A percentile compares a stretch with the other conserved stretches of the same genome.
phyloP scores from a whole-genome alignment of 805 yeast genomes.

The Yarrowia deformans region DNA sequence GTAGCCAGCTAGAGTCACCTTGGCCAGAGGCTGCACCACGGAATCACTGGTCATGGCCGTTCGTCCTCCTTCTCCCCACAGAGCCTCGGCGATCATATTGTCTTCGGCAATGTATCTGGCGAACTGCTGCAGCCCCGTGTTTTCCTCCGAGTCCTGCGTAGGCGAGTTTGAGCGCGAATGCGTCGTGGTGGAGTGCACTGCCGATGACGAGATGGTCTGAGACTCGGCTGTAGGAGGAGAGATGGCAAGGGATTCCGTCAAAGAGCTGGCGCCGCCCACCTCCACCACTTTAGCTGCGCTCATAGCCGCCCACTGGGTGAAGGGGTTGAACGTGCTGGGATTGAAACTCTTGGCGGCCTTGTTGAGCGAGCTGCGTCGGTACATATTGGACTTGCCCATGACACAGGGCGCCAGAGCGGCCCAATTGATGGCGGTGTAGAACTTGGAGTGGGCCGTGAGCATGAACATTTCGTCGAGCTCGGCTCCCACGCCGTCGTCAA shows the following conservation, averaged over 20 bases:
- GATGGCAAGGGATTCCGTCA: not conserved
- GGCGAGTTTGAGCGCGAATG: constrained; percentile 11
- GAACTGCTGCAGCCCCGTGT: constrained; percentile 67
- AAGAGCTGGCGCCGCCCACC: not conserved
- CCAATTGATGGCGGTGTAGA: constrained; percentile 79
- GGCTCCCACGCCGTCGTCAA: constrained; percentile 60
- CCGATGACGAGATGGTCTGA: constrained; percentile 30
- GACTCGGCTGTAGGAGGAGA: constrained; percentile 19
- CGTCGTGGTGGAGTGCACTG: constrained; percentile 8
- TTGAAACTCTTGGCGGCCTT: constrained; percentile 43
- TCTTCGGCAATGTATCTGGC: constrained; percentile 89
- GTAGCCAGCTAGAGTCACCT: constrained; percentile 60
- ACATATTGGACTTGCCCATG: constrained; percentile 86
- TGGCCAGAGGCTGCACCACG: constrained; percentile 73
- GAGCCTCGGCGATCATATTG: constrained; percentile 86
- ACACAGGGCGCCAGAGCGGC: constrained; percentile 85
- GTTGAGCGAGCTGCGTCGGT: constrained; percentile 66
- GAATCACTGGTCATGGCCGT: constrained; percentile 82
- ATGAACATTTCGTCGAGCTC: constrained; percentile 84
- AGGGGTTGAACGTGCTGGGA: constrained; percentile 42
- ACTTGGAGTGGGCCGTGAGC: constrained; percentile 83
- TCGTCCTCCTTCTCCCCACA: constrained; percentile 74
- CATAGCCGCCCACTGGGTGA: constrained; percentile 36
- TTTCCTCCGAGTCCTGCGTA: not conserved
- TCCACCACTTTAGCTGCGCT: constrained; percentile 1